Evolutionary conservation across 495 filamentous ascomycete genomes (phyloP), one percentile per base, ranked within the genome.

Genomic region (Articulospora tetracladia): DNA sequence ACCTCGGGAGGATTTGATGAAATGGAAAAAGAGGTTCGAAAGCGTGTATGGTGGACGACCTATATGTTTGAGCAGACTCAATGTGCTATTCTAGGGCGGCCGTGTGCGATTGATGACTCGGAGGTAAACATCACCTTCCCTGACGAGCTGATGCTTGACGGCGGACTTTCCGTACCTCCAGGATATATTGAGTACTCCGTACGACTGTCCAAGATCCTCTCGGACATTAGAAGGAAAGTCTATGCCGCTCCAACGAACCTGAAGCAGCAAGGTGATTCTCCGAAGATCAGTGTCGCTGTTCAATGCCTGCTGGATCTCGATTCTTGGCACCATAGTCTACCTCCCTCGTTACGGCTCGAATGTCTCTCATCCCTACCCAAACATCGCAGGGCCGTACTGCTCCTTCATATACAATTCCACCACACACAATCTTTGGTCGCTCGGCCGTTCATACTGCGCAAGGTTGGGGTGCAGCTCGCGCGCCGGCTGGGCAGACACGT

Each of bases 41-140:
- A 76, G 56, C 62, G 73, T n/a, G 68, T 78, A n/a, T 80, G 75
- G 73, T 79, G 77, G 73, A 77, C 77, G 8, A 60, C 76, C 30
- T 80, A 76, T 58, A 68, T 53, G 7, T 78, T 75, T 48, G 77
- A 80, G 54, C 75, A 77, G 39, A 73, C 71, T 53, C 69, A 77
- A 32, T 74, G 73, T 59, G 73, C 72, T 17, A 76, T 74, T 50
- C 64, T 78, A 15, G 77, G 75, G n/a, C 69, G 77, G 2, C 77
- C 77, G 0, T 76, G 74, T 27, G 75, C 72, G 13, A 76, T 80
- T 32, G 73, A 80, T 51, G 71, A 75, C 47, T 58, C 65, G 39
- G 73, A 75, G 49, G 73, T 75, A 60, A 73, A 73, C 26, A 63
- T 76, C 22, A 68, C 64, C 34, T 65, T 70, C 27, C 71, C 73